Conservation (phyloP, 495 filamentous ascomycete species). For the Thermochaetoides thermophila region DNA sequence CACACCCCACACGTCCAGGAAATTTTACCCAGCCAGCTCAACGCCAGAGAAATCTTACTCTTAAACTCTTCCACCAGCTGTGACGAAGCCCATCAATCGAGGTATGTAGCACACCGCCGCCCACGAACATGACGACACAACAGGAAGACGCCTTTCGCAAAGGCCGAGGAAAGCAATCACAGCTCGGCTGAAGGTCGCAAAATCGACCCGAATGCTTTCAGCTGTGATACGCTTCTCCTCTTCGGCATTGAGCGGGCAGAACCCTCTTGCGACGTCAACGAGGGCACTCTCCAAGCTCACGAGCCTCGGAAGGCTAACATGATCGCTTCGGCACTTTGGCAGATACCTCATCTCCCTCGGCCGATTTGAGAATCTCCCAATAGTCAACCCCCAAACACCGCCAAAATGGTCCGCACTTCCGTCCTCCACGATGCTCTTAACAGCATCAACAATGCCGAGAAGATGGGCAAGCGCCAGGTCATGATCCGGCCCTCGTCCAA, state of each 20-base stretch:
- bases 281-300: slow-evolving; percentile 91
- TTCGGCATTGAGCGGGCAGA: slow-evolving; percentile 77
- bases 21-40: slow-evolving; percentile 3
- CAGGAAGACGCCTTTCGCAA: slow-evolving; percentile 28
- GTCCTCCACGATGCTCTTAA: slow-evolving; percentile 99
- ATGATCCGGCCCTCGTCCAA: slow-evolving; percentile 92
- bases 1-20: slow-evolving; percentile 6
- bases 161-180: slow-evolving; percentile 38
- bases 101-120: slow-evolving; percentile 23
- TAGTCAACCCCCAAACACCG: slow-evolving; percentile 25
- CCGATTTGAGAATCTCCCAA: slow-evolving; percentile 66
- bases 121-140: slow-evolving; percentile 19
- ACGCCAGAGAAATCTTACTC: no score
- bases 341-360: slow-evolving; percentile 62
- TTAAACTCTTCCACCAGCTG: no score
- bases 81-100: slow-evolving; percentile 15
- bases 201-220: no score
- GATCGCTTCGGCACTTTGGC: slow-evolving; percentile 14
- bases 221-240: slow-evolving; percentile 65
- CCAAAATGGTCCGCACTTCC: slow-evolving; percentile 94
- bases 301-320: slow-evolving; percentile 70
- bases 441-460: slow-evolving; percentile 99
- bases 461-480: slow-evolving; percentile 95
- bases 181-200: slow-evolving; percentile 9
- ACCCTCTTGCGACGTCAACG: slow-evolving; percentile 47